Conservation (phyloP, 768 basidiomycete species). For the Auriscalpium vulgare region DNA sequence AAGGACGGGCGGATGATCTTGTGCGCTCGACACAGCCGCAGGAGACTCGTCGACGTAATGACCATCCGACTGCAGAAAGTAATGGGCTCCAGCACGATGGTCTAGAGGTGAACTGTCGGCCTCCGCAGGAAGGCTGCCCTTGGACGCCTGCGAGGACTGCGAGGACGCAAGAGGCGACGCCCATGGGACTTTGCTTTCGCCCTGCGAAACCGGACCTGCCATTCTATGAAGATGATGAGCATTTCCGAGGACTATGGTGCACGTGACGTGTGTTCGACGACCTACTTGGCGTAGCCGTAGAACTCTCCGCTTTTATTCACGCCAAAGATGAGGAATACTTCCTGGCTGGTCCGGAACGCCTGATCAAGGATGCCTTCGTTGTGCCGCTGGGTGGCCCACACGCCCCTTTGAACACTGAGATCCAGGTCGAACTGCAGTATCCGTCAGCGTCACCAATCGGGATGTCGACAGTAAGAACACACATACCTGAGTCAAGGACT, state of each 20-base stretch:
- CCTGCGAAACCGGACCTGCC: slow-evolving; percentile 52
- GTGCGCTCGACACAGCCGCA: slow-evolving; percentile 11
- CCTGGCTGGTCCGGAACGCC: slow-evolving; percentile 83
- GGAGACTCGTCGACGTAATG: slow-evolving; percentile 39
- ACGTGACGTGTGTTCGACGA: slow-evolving; percentile 10
- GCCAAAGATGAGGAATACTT: slow-evolving; percentile 85
- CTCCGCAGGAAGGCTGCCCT: background rate
- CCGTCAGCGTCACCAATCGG: background rate
- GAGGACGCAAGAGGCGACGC: slow-evolving; percentile 21
- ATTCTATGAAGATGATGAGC: slow-evolving; percentile 39
- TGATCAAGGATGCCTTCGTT: slow-evolving; percentile 89
- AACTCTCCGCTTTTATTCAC: slow-evolving; percentile 94
- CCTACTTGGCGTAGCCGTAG: slow-evolving; percentile 82
- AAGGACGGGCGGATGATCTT: background rate
- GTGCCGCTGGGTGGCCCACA: slow-evolving; percentile 92
- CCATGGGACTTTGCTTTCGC: slow-evolving; percentile 50
- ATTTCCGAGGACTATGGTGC: slow-evolving; percentile 1
- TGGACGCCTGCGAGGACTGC: background rate
- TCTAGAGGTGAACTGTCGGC: slow-evolving; percentile 1
- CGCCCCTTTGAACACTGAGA: slow-evolving; percentile 63
- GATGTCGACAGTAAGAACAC: background rate
- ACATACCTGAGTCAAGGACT: slow-evolving; percentile 73
- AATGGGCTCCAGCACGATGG: background rate
- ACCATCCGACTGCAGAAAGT: slow-evolving; percentile 31
- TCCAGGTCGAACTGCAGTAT: slow-evolving; percentile 61